Evolutionary conservation across 768 basidiomycete species (phyloP).

Genomic region (Suillus cothurnatus): DNA sequence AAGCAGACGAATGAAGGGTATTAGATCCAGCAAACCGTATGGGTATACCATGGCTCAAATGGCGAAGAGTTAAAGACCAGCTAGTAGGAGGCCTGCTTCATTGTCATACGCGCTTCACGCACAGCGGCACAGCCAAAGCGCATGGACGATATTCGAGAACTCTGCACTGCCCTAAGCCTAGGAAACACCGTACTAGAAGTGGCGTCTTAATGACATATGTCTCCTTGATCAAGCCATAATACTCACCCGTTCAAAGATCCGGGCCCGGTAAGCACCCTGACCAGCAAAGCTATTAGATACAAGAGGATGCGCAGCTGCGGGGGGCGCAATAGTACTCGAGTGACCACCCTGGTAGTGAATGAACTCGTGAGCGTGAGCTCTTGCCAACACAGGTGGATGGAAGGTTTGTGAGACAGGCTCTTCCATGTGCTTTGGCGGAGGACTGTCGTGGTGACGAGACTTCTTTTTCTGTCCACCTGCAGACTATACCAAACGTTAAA

Average conservation of each 20-base stretch:
- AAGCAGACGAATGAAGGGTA: not conserved
- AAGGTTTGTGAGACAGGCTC: not conserved
- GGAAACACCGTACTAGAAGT: not conserved
- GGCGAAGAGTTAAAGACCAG: not conserved
- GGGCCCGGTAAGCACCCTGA: not conserved
- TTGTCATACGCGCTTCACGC: not conserved
- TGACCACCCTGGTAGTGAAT: not conserved
- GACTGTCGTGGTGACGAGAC: not conserved
- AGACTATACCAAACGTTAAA: not conserved
- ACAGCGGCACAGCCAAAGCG: conserved; percentile 4
- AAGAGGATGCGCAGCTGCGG: too few relatives aligned
- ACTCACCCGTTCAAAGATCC: not conserved
- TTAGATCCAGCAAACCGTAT: not conserved
- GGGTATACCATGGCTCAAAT: not conserved
- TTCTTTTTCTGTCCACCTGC: not conserved
- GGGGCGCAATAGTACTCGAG: not conserved
- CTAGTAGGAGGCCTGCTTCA: not conserved
- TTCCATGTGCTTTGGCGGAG: not conserved
- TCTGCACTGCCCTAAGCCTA: not conserved
- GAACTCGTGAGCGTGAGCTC: not conserved
- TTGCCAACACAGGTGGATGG: not conserved
- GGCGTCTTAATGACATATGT: not conserved
- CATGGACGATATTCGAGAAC: not conserved
- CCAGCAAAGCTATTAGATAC: not conserved
- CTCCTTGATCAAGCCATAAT: not conserved